A percentile compares a stretch with the other conserved stretches of the same genome.
Conservation (phyloP, 129 eudicot genomes). For the sunflower (Helianthus annuus) region HanXRQr2.0-SUNRISE NC_035440.2:88506839-88507338, state of each 20-base stretch:
- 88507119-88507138: conserved; percentile 73
- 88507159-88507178: no score
- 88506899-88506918: conserved; percentile 70
- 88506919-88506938: conserved; percentile 64
- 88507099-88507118: conserved; percentile 46
- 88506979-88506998: conserved; percentile 56
- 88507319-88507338: background rate
- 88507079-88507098: conserved; percentile 16
- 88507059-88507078: conserved; percentile 31
- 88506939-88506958: conserved; percentile 84
- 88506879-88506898: conserved; percentile 84
- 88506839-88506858: conserved; percentile 79
- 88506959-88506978: conserved; percentile 41
- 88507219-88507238: no score
- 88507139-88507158: background rate
- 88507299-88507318: no score
- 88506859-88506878: conserved; percentile 77
- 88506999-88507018: conserved; percentile 58
- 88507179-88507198: no score
- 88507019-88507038: conserved; percentile 64
- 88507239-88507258: no score
- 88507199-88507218: no score
- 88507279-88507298: no score
- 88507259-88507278: no score
- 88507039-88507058: conserved; percentile 71